phyloP scores from a whole-genome alignment of 192 early-diverging fungal species.

The Coemansia sp. region DNA sequence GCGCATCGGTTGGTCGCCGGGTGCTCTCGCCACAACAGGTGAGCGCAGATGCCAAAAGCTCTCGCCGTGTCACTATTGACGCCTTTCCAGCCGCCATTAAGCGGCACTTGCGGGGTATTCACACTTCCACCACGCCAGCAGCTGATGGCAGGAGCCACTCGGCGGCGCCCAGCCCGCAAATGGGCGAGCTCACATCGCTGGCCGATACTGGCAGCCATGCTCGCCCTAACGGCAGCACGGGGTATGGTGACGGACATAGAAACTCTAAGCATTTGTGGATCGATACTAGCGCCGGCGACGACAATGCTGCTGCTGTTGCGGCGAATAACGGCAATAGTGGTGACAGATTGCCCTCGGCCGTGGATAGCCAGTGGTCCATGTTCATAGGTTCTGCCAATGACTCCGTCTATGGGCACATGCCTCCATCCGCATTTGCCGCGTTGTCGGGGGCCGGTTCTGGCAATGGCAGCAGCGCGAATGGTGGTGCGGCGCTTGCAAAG shows the following conservation, averaged over 20 bases:
- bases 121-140: neutral
- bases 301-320: neutral
- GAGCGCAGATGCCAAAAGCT: constrained; percentile 18
- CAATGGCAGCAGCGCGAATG: constrained; percentile 10
- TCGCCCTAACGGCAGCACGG: constrained; percentile 18
- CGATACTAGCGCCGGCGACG: constrained; percentile 25
- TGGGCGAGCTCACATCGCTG: neutral
- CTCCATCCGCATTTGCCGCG: constrained; percentile 20
- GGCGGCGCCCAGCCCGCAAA: constrained; percentile 20
- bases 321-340: neutral
- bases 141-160: constrained; percentile 6
- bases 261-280: constrained; percentile 29
- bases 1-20: constrained; percentile 3
- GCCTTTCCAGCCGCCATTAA: constrained; percentile 53
- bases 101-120: constrained; percentile 40
- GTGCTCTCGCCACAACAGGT: constrained; percentile 13
- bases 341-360: constrained; percentile 9
- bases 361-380: constrained; percentile 29
- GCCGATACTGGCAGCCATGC: neutral
- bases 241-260: constrained; percentile 22
- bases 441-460: constrained; percentile 2
- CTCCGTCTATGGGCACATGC: neutral
- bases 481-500: constrained; percentile 7
- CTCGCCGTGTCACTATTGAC: constrained; percentile 49
- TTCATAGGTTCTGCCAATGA: constrained; percentile 20